These are phyloP conservation scores for Teratosphaeriaceae sp. DNA, from an alignment of 2,329 filamentous ascomycete genomes.

Conservation along the genomic window DNA sequence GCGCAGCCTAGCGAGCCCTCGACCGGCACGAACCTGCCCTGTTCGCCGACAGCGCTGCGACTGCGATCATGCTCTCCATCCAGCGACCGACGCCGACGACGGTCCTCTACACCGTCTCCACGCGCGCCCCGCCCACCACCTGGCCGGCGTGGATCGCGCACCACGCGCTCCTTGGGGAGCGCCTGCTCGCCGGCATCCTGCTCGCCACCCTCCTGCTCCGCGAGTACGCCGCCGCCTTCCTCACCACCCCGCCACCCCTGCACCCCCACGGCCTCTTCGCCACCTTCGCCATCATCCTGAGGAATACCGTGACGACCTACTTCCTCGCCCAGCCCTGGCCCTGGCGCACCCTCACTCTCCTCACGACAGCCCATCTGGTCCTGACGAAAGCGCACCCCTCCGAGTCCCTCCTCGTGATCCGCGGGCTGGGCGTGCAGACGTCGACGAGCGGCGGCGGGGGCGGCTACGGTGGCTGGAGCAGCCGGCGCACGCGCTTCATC, in stretches of 20 bases:
- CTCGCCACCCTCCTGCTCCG: constrained; percentile 28
- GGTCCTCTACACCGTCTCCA: constrained; percentile 88
- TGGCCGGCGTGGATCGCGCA: constrained; percentile 36
- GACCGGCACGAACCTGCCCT: neutral
- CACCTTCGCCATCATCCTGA: neutral
- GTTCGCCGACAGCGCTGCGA: neutral
- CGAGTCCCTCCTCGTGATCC: constrained; percentile 82
- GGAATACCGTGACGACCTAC: neutral
- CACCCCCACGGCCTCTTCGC: neutral
- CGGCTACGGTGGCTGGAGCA: constrained; percentile 52
- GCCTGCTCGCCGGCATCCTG: constrained; percentile 37
- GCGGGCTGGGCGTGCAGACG: constrained; percentile 86
- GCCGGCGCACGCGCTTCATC: constrained; percentile 69
- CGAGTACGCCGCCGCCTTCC: constrained; percentile 18
- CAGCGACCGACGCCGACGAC: constrained; percentile 63
- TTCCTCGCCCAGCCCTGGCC: neutral
- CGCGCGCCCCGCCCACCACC: constrained; percentile 51
- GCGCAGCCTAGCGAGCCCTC: neutral
- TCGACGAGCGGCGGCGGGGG: constrained; percentile 64
- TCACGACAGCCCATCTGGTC: constrained; percentile 14
- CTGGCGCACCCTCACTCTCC: neutral
- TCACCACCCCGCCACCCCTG: constrained; percentile 1
- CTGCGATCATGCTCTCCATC: constrained; percentile 18
- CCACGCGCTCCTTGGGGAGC: constrained; percentile 36
- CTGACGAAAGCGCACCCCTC: constrained; percentile 41